Evolutionary conservation across 768 basidiomycete genomes (phyloP).

Genomic region (Podaxis sp.): DNA sequence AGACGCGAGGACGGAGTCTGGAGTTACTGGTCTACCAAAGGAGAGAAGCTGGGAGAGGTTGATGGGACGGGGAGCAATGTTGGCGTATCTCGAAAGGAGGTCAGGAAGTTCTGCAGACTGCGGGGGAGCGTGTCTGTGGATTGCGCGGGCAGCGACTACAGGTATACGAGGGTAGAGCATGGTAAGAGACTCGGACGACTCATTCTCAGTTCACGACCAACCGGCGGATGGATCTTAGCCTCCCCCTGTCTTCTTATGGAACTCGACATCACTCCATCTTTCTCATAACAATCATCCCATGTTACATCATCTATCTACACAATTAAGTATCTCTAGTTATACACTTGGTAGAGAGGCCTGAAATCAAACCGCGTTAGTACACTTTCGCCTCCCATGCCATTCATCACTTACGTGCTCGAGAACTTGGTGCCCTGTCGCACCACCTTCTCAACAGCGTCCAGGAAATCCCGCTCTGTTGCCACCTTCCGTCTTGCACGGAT

Average conservation of each 20-base stretch:
- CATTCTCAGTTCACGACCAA: neutral
- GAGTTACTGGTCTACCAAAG: constrained; percentile 71
- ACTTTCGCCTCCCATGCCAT: constrained; percentile 12
- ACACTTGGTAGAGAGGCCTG: constrained; percentile 90
- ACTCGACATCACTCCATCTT: neutral
- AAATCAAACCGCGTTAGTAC: constrained; percentile 17
- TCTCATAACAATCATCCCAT: neutral
- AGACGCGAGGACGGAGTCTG: constrained; percentile 71
- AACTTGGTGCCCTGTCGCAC: constrained; percentile 98
- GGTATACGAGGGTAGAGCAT: neutral
- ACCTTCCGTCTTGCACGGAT: constrained; percentile 96
- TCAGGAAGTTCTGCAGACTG: constrained; percentile 53
- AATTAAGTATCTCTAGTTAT: constrained; percentile 56
- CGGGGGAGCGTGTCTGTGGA: constrained; percentile 29
- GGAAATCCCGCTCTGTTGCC: constrained; percentile 94
- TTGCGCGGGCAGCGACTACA: neutral
- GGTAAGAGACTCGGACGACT: neutral
- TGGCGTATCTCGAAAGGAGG: constrained; percentile 62
- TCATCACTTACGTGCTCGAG: constrained; percentile 80
- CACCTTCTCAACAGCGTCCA: constrained; percentile 98
- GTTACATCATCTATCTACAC: neutral
- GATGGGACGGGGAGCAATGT: constrained; percentile 64
- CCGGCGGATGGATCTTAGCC: neutral
- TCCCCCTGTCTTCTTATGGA: neutral
- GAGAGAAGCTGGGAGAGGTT: constrained; percentile 74